Percentiles rank a stretch among this genome's conserved stretches.
Conservation (phyloP, 179 eudicot species). For the Actinidia polygama region DNA sequence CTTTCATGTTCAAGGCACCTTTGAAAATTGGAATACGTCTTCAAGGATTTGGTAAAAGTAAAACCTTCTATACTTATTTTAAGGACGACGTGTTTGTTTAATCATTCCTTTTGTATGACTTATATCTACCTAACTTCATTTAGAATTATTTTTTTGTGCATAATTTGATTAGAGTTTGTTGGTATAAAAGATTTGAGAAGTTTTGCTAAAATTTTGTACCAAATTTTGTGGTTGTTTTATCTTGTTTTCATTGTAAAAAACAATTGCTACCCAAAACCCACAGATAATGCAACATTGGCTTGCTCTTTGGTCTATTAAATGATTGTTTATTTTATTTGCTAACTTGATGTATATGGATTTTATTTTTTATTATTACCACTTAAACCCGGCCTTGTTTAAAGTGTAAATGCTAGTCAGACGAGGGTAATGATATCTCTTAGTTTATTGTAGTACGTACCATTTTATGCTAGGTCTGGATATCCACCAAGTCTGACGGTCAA, state of each 20-base stretch:
- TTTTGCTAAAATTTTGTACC: neutral
- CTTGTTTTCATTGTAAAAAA: neutral
- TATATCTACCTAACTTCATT: neutral
- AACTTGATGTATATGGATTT: neutral
- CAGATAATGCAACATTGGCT: neutral
- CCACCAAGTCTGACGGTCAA: conserved; percentile 79
- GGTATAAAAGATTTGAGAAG: neutral
- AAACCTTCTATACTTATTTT: too few species aligned
- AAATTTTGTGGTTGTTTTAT: neutral
- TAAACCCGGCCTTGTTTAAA: neutral
- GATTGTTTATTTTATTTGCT: neutral
- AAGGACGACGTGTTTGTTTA: too few species aligned
- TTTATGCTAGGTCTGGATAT: conserved; percentile 73
- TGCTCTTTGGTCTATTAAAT: neutral
- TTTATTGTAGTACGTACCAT: neutral
- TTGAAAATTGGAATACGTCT: too few species aligned
- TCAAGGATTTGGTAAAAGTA: too few species aligned
- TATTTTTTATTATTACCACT: neutral
- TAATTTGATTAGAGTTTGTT: conserved; percentile 7
- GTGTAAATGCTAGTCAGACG: neutral
- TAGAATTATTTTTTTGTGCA: neutral
- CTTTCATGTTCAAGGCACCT: too few species aligned
- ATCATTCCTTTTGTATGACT: too few species aligned
- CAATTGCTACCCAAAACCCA: neutral
- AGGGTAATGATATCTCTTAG: neutral